These are phyloP conservation scores for Puccinellia tenuiflora DNA, from an alignment of 176 grass and related monocot genomes.

Conservation along the genomic window DNA sequence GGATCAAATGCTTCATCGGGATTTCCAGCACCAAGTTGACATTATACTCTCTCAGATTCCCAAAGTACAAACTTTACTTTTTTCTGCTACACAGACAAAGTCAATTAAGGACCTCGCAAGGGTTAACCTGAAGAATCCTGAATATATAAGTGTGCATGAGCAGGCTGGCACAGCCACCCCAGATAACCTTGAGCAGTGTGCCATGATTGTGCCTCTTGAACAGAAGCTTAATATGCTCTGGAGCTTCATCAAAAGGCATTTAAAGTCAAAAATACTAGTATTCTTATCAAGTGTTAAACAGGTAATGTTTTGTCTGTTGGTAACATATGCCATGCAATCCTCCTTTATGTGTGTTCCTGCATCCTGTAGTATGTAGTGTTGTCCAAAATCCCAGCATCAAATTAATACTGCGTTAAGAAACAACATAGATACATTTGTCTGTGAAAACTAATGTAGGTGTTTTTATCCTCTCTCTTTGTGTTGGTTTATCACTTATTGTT, in stretches of 20 bases:
- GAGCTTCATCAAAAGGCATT: slow-evolving; percentile 90
- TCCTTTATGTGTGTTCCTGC: neutral
- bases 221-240: slow-evolving; percentile 91
- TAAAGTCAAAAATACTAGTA: slow-evolving; percentile 76
- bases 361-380: neutral
- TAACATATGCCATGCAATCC: neutral
- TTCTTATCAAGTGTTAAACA: slow-evolving; percentile 91
- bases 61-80: slow-evolving; percentile 73
- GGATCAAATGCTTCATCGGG: slow-evolving; percentile 83
- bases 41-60: slow-evolving; percentile 74
- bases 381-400: neutral
- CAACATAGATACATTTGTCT: neutral
- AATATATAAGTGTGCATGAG: slow-evolving; percentile 88
- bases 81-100: slow-evolving; percentile 94
- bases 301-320: slow-evolving; percentile 38
- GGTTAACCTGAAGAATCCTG: slow-evolving; percentile 82
- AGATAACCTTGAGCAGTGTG: slow-evolving; percentile 74
- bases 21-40: slow-evolving; percentile 65
- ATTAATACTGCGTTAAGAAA: neutral
- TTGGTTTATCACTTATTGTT: neutral
- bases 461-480: neutral
- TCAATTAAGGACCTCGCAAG: slow-evolving; percentile 88
- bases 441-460: neutral
- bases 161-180: slow-evolving; percentile 72
- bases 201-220: slow-evolving; percentile 75